Base-by-base conservation (phyloP, 1,139 yeast genomes). In the Arxiozyma telluris region DNA sequence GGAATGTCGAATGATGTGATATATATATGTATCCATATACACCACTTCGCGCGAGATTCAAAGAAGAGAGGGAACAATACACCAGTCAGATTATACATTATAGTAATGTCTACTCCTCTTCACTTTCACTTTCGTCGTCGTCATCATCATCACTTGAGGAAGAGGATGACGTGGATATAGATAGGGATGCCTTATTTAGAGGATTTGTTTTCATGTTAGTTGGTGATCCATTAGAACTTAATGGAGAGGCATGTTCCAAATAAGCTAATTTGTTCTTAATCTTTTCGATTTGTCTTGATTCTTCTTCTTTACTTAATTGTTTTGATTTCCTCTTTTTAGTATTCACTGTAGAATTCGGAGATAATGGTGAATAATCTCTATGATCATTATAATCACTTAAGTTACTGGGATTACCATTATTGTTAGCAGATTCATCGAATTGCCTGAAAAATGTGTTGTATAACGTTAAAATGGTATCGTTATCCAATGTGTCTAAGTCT, bases 401-500 rank as follows among this genome's bases (percentile, higher is more conserved):
- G 22, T 44, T 61, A 45, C 57, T 59, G 8, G 25, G 11, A 34
- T 42, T 50, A 43, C 17, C 38, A 12, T 44, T 45, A 9, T 41
- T 45, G 23, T 41, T 58, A 23, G 59, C 58, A 47, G 60, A 51
- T 23, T 66, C 66, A 47, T 66, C 71, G 45, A 73, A 68, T 54
- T 76, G 70, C 52, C 70, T 66, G 64, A 69, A 69, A 55, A 69
- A 69, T 9, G 71, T 61, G 55, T 87, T 85, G 76, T 91, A 91
- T 61, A 93, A 75, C 65, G 88, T 87, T 67, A 88, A 73, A 51
- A 93, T 80, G 1, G 98, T 91, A 53, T 81, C 76, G 61, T 89
- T 93, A 64, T 89, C 96, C 63, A 93, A 79, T 71, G 86, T 88
- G 70, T 93, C 98, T 84, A 94, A 87, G 71, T 94, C 98, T 58